phyloP scores from a whole-genome alignment of 1,139 yeast genomes.

The Magnusiomyces fungicola region DNA sequence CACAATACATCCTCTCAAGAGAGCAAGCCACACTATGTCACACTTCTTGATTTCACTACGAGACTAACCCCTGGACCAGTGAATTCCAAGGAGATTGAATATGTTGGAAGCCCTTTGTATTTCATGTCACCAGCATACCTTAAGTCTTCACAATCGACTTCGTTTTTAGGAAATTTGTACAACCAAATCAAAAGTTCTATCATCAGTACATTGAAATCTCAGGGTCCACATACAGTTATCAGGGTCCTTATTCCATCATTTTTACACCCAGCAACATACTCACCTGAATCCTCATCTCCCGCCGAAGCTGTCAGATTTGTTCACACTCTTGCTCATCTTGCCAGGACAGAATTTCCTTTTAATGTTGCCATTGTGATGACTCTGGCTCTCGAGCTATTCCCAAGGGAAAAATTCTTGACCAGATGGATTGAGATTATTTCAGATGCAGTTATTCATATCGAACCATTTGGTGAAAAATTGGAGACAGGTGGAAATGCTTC shows the following conservation, averaged over 20 bases:
- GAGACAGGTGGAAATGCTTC: constrained; percentile 26
- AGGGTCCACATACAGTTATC: constrained; percentile 35
- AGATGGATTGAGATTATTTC: constrained; percentile 50
- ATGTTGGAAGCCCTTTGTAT: constrained; percentile 2
- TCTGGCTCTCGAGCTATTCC: constrained; percentile 60
- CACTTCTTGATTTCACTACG: constrained; percentile 53
- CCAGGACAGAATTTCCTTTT: constrained; percentile 39
- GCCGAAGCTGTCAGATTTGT: constrained; percentile 52
- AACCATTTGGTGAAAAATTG: constrained; percentile 78
- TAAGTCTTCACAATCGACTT: not conserved
- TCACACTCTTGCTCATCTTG: constrained; percentile 50
- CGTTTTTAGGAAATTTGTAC: constrained; percentile 6
- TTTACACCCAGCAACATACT: constrained; percentile 70
- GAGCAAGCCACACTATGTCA: constrained; percentile 12
- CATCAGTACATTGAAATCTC: not conserved
- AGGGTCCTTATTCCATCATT: constrained; percentile 70
- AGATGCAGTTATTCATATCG: constrained; percentile 68
- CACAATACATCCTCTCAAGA: not conserved
- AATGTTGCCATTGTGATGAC: constrained; percentile 49
- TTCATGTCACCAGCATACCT: constrained; percentile 1
- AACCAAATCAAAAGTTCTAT: not conserved
- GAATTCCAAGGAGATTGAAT: constrained; percentile 46
- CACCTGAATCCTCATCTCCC: constrained; percentile 46
- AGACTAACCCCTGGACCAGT: constrained; percentile 57
- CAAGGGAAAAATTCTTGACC: constrained; percentile 45